A percentile compares a stretch with the other conserved stretches of the same genome.
These are phyloP conservation scores for Sporothrix mexicana DNA, from an alignment of 2,329 filamentous ascomycete species.

Conservation along the genomic window DNA sequence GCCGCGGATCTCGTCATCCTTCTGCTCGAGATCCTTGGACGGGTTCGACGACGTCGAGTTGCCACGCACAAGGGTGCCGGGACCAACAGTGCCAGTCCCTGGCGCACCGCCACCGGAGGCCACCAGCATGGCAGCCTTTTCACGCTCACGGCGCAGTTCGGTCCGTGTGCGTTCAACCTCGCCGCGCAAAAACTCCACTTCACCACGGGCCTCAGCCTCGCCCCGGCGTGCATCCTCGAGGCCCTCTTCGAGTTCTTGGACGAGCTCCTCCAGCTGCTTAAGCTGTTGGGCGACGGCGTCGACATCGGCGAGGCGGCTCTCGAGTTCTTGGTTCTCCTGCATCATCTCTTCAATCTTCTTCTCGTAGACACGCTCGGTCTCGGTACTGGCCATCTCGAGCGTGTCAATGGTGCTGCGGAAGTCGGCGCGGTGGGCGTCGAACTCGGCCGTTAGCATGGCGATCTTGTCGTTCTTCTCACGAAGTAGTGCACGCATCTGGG, in stretches of 20 bases:
- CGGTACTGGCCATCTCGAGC: conserved; percentile 90
- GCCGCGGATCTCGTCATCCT: conserved; percentile 95
- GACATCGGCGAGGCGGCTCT: conserved; percentile 85
- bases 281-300: conserved; percentile 89
- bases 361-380: conserved; percentile 96
- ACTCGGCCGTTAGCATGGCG: conserved; percentile 87
- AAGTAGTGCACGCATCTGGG: conserved; percentile 79
- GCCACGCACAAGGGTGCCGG: conserved; percentile 12
- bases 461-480: conserved; percentile 98
- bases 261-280: conserved; percentile 93
- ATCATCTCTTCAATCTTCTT: conserved; percentile 86
- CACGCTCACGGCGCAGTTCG: conserved; percentile 85
- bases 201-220: conserved; percentile 92
- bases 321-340: conserved; percentile 80
- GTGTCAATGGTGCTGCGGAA: conserved; percentile 98
- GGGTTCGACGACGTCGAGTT: conserved; percentile 39
- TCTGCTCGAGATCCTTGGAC: conserved; percentile 81
- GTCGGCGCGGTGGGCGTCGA: conserved; percentile 91
- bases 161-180: conserved; percentile 91
- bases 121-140: conserved; percentile 70
- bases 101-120: conserved; percentile 38
- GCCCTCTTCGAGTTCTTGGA: conserved; percentile 95
- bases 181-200: conserved; percentile 92
- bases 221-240: conserved; percentile 92
- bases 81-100: background rate